Percentiles rank a stretch among this genome's conserved stretches.
These are phyloP conservation scores for Penicillium frequentans DNA, from an alignment of 2,329 filamentous ascomycete genomes.

Conservation along the genomic window DNA sequence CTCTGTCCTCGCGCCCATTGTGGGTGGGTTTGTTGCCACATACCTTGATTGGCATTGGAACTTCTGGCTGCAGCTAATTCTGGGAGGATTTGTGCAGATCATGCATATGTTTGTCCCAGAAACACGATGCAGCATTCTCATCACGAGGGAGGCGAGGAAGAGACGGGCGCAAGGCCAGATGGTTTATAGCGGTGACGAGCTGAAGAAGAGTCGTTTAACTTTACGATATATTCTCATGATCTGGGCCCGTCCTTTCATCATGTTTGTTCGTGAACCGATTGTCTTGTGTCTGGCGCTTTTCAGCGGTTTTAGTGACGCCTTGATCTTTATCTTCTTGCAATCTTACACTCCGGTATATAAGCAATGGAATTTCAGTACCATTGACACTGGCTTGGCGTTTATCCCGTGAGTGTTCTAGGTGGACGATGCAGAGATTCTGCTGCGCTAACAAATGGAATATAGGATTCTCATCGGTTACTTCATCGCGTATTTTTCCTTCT, in stretches of 20 bases:
- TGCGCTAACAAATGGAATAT: background rate
- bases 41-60: constrained; percentile 58
- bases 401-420: constrained; percentile 44
- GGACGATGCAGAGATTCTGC: background rate
- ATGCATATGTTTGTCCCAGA: constrained; percentile 56
- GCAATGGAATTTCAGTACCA: constrained; percentile 58
- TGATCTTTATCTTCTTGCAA: constrained; percentile 68
- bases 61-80: constrained; percentile 63
- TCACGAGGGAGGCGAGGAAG: constrained; percentile 59
- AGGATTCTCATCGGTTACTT: constrained; percentile 58
- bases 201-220: constrained; percentile 58
- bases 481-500: constrained; percentile 56
- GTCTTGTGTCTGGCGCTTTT: constrained; percentile 62
- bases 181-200: constrained; percentile 72
- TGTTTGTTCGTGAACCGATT: constrained; percentile 66
- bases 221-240: constrained; percentile 57
- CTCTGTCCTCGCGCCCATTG: constrained; percentile 48
- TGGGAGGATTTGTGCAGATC: constrained; percentile 55
- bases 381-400: constrained; percentile 53
- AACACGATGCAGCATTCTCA: constrained; percentile 57
- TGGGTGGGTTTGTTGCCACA: constrained; percentile 54
- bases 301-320: constrained; percentile 63
- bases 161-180: constrained; percentile 58
- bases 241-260: constrained; percentile 62
- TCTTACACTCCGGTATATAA: constrained; percentile 61